phyloP scores from a whole-genome alignment of 352 stramenopile genomes.

The Globisporangium heterothallicum region DNA sequence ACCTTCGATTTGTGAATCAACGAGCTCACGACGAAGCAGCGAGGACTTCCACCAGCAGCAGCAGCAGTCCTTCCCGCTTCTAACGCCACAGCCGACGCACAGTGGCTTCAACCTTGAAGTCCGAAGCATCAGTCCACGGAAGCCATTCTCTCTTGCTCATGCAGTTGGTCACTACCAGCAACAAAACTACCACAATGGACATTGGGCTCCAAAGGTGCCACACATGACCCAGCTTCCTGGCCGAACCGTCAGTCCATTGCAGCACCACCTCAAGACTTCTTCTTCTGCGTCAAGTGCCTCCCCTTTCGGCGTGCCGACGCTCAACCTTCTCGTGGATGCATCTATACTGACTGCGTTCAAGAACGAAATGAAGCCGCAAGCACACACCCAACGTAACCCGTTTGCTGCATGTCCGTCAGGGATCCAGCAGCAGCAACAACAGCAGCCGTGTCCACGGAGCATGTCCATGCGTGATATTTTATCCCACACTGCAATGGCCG shows the following conservation, averaged over 20 bases:
- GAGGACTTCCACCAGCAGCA: conserved; percentile 5
- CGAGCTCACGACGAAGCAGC: background rate
- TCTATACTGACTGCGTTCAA: conserved; percentile 67
- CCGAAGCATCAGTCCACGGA: conserved; percentile 33
- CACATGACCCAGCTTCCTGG: background rate
- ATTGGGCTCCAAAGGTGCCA: conserved; percentile 7
- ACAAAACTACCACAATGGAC: background rate
- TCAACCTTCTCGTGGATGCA: conserved; percentile 66
- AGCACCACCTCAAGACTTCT: background rate
- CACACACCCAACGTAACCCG: conserved; percentile 9
- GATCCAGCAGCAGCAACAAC: conserved; percentile 7
- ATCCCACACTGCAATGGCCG: conserved; percentile 27
- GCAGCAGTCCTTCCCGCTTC: conserved; percentile 14
- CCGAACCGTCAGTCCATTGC: conserved; percentile 2
- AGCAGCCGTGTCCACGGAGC: conserved; percentile 17
- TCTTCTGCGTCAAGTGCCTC: background rate
- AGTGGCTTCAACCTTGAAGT: conserved; percentile 51
- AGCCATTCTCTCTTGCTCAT: conserved; percentile 12
- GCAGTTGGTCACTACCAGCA: conserved; percentile 1
- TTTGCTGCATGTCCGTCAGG: conserved; percentile 9
- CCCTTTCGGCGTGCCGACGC: conserved; percentile 33
- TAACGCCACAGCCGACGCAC: conserved; percentile 35
- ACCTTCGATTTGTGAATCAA: background rate
- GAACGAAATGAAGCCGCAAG: conserved; percentile 22
- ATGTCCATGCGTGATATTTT: conserved; percentile 81